Evolutionary conservation across 176 grass and related monocot species (phyloP), one percentile per base, ranked within the genome.

Genomic region (Secale cereale): DNA sequence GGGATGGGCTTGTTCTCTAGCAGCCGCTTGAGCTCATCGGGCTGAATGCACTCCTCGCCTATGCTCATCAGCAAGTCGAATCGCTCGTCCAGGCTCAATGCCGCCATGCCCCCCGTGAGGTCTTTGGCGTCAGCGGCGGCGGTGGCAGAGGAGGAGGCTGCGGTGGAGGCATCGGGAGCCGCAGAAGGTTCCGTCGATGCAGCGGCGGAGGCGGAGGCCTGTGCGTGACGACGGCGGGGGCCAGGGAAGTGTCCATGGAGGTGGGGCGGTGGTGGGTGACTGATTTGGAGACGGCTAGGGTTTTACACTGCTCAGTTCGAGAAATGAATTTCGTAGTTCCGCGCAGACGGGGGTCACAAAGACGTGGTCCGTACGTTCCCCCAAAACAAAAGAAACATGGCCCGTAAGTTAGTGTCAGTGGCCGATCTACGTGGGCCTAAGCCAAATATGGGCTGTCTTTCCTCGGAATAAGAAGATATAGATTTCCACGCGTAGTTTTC

Each of bases 1-100:
- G 93, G 93, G 35, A 88, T 41, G 35, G 93, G 87, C 73, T 92
- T 95, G 26, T 98, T 94, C 31, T 77, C 37, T 30, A 95, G 90
- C 10, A 97, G 77, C 12, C 26, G 40, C 70, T 66, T 76, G 65
- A 95, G 81, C 76, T 98, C 91, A 4, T 92, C 93, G 59, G 93
- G 91, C 68, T 94, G 87, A 31, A 98, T 94, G 86, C 96, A 98
- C 88, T 98, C 96, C 76, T 98, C 96, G 32, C 83, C 96, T 20
- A 94, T 81, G 43, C 93, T 86, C 25, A 91, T 83, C 62, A 98
- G 80, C 80, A 85, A 27, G 6, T 65, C 46, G 86, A 87, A 94
- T 74, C 90, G 86, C 78, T 95, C 93, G 8, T 95, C 89, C 22
- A 77, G 41, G 52, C 52, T 57, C 52, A 57, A 59, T 52, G 67